These are phyloP conservation scores for Bipolaris zeicola DNA, from an alignment of 2,329 filamentous ascomycete genomes.

Conservation along the genomic window DNA sequence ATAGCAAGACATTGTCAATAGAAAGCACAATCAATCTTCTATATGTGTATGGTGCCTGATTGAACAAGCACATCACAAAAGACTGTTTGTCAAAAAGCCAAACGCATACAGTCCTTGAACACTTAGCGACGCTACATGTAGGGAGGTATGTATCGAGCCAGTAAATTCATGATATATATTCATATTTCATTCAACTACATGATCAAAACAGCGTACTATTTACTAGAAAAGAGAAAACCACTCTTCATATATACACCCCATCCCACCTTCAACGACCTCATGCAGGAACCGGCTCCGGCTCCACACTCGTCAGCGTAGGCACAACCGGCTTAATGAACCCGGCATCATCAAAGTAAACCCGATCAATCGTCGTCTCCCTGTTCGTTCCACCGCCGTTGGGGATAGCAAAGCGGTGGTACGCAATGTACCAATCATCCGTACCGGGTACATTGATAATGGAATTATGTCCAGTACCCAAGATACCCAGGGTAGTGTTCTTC, in stretches of 20 bases:
- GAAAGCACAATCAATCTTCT: background rate
- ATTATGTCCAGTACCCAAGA: conserved; percentile 34
- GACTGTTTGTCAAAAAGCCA: too few species aligned
- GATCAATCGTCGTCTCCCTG: conserved; percentile 34
- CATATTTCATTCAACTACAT: too few species aligned
- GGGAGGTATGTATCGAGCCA: background rate
- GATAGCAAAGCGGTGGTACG: conserved; percentile 37
- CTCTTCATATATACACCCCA: too few species aligned
- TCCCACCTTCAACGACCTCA: background rate
- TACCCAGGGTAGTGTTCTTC: conserved; percentile 29
- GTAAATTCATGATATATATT: too few species aligned
- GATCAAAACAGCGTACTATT: too few species aligned
- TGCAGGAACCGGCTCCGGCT: conserved; percentile 3
- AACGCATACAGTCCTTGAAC: too few species aligned
- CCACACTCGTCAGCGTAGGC: conserved; percentile 33
- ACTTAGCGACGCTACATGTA: background rate
- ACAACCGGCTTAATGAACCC: conserved; percentile 33
- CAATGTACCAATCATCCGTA: conserved; percentile 40
- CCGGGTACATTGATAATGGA: conserved; percentile 35
- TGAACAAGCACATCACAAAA: too few species aligned
- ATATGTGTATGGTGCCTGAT: too few species aligned
- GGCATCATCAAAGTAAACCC: conserved; percentile 29
- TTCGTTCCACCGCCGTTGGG: conserved; percentile 31
- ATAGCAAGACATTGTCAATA: background rate
- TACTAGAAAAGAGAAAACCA: too few species aligned